Evolutionary conservation across 352 stramenopile genomes (phyloP), one percentile per base, ranked within the genome.

Genomic region (Phytophthora litchii): DNA sequence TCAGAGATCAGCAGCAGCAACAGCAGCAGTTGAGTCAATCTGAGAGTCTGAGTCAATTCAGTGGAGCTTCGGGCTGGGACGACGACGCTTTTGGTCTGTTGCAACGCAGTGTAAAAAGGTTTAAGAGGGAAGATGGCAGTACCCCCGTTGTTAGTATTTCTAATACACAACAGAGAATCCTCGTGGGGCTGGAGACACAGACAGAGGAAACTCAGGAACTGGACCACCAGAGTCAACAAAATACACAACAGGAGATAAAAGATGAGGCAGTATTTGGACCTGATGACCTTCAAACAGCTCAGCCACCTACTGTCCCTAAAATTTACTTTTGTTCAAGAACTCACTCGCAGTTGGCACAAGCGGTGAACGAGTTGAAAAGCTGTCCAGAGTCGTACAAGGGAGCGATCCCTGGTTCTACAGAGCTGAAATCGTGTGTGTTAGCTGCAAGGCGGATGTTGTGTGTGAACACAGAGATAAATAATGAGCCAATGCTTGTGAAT

Each of bases 271-370:
- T 11, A 14, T n/a, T 53, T 13, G 54, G 43, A 5, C 29, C 41
- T 10, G 23, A 60, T 13, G 46, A 45, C 10, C 19, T 61, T 20
- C 8, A 34, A 17, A 29, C 19, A 2, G 36, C 43, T 13, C 2
- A 67, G 29, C 74, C 68, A n/a, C 83, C 83, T 4, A 67, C 54
- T 37, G 25, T 48, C 10, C 57, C 57, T 0, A 60, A 66, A 34
- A 95, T 95, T 57, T 93, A 82, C 52, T 95, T 93, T 48, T 92
- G 82, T 38, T 95, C 86, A 23, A 75, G 86, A 1, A 95, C 86
- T 21, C 86, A 95, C 43, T 93, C 83, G 35, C 84, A 95, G 58
- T 53, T 95, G 14, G 48, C 82, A 14, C 86, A 95, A 51, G 82
- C 89, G 16, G 70, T 89, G 9, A 80, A 90, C 5, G 82, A 93